Percentiles rank a stretch among this genome's conserved stretches.
Conservation (phyloP, 805 yeast genomes). For the Saccharomycopsis guyanensis region DNA sequence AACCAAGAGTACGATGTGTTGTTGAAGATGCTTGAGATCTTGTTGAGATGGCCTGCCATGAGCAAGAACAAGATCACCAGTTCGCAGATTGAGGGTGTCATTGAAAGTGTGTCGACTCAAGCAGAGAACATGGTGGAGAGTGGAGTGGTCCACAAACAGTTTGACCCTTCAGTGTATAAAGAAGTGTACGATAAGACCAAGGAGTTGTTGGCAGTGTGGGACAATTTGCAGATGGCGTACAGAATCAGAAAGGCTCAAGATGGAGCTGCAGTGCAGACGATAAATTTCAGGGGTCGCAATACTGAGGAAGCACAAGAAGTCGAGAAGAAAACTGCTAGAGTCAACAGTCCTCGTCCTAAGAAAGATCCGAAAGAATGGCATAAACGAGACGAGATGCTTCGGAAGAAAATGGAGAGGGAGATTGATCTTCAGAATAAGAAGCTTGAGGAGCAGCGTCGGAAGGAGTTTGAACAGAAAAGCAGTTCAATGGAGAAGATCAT, state of each 20-base stretch:
- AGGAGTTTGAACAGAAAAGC: constrained; percentile 26
- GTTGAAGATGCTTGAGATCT: constrained; percentile 45
- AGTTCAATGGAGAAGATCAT: constrained; percentile 32
- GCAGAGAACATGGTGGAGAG: constrained; percentile 19
- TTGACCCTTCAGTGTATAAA: constrained; percentile 20
- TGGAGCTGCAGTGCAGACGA: constrained; percentile 15
- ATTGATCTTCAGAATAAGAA: constrained; percentile 26
- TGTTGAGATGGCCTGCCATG: constrained; percentile 59
- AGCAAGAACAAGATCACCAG: constrained; percentile 72
- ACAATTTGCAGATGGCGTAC: constrained; percentile 68
- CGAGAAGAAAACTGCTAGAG: background rate
- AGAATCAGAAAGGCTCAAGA: constrained; percentile 61
- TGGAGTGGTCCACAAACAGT: constrained; percentile 1
- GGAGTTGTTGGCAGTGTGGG: constrained; percentile 59
- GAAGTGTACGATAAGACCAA: constrained; percentile 33
- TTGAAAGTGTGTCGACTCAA: constrained; percentile 34
- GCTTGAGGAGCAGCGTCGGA: constrained; percentile 26
- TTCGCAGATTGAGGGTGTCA: constrained; percentile 61
- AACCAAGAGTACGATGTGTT: constrained; percentile 8
- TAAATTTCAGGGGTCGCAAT: constrained; percentile 20
- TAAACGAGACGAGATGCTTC: constrained; percentile 20
- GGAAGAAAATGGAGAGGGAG: constrained; percentile 26
- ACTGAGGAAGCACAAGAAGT: constrained; percentile 12
- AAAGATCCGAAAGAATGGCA: constrained; percentile 15
- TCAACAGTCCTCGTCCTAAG: constrained; percentile 7